Percentiles rank a stretch among this genome's conserved stretches.
Evolutionary conservation across 805 yeast species (phyloP).

Genomic region (baker's yeast (Saccharomyces cerevisiae)): DNA sequence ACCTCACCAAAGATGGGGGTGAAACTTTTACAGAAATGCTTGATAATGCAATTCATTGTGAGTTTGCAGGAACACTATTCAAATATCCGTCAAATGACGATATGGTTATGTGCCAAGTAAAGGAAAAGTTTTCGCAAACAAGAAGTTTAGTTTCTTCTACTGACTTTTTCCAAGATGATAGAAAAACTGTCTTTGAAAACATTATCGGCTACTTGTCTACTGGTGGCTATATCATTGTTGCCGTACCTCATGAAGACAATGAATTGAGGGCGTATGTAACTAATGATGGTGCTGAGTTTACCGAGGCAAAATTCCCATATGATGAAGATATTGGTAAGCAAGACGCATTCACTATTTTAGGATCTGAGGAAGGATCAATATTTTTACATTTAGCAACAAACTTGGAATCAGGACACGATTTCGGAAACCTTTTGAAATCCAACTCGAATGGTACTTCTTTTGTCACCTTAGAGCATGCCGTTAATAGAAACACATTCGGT

Average conservation of each 20-base stretch:
- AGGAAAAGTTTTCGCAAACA: slow-evolving; percentile 28
- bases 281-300: slow-evolving; percentile 66
- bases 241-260: no score
- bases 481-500: slow-evolving; percentile 61
- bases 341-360: slow-evolving; percentile 72
- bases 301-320: slow-evolving; percentile 70
- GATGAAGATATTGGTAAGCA: slow-evolving; percentile 50
- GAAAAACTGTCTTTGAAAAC: slow-evolving; percentile 40
- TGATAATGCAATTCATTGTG: slow-evolving; percentile 52
- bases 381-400: no score
- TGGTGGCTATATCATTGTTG: no score
- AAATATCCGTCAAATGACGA: no score
- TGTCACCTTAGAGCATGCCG: no score
- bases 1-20: slow-evolving; percentile 63
- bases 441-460: no score
- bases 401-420: no score
- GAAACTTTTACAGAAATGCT: slow-evolving; percentile 45
- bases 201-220: slow-evolving; percentile 69
- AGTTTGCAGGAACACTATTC: slow-evolving; percentile 52
- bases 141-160: slow-evolving; percentile 38
- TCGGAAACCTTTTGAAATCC: no score
- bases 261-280: slow-evolving; percentile 65
- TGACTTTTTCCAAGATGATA: slow-evolving; percentile 41
- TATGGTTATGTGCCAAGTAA: slow-evolving; percentile 57
- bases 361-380: slow-evolving; percentile 60